Conservation (phyloP, 2,329 filamentous ascomycete genomes). For the Amauroascus niger region DNA sequence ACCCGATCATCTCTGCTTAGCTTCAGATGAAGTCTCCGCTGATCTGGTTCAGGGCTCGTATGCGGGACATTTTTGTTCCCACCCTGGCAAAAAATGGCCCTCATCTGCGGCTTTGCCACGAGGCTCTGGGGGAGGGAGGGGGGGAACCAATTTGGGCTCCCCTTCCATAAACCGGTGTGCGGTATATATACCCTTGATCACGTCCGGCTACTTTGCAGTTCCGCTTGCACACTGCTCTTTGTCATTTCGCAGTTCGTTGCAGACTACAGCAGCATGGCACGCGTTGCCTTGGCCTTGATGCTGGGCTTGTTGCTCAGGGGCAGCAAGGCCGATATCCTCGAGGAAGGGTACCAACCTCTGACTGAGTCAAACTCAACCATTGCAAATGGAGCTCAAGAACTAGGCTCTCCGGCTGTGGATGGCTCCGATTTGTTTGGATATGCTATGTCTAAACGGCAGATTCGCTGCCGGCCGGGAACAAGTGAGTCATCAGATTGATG, state of each 20-base stretch:
- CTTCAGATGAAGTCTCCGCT: background rate
- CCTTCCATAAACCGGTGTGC: background rate
- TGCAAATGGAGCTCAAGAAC: background rate
- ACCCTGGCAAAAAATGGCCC: background rate
- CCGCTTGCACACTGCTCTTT: background rate
- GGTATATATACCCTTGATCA: background rate
- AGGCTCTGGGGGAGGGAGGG: background rate
- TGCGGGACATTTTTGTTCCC: background rate
- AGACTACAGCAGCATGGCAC: background rate
- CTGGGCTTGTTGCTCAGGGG: background rate
- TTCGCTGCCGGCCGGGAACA: conserved; percentile 1
- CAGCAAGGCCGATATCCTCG: background rate
- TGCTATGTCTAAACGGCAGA: conserved; percentile 1
- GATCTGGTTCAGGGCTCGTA: background rate
- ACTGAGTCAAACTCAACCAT: background rate
- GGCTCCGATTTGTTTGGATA: background rate
- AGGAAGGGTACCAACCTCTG: background rate
- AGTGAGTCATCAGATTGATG: background rate
- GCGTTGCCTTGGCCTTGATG: background rate
- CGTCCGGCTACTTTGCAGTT: background rate
- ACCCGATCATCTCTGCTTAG: background rate
- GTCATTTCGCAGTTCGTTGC: background rate
- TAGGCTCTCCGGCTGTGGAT: background rate
- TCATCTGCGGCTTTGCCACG: background rate
- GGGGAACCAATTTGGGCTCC: background rate